Base-by-base conservation (phyloP, 202 grass and related monocot genomes). In the Carex sylvatica region DNA sequence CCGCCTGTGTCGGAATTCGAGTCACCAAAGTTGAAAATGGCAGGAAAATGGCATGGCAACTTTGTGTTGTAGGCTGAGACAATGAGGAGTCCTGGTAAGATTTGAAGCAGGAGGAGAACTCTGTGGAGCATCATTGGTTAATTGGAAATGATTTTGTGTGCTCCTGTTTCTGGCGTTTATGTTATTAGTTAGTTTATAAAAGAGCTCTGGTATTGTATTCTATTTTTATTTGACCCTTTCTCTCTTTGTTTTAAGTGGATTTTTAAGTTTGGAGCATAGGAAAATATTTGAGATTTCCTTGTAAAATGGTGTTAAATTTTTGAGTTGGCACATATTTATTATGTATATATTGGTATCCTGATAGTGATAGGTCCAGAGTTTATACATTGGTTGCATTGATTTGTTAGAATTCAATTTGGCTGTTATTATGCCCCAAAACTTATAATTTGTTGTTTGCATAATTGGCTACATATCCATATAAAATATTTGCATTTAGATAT, bases 21-120 rank as follows among this genome's bases (percentile, higher is more conserved):
- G 72, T 89, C 87, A 0, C 87, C 87, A 44, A 89, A 78, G 61
- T 89, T 89, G 83, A 89, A 89, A 83, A 89, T 83, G 38, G 87
- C 84, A 26, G 87, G 72, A 61, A 89, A 89, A n/a, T 42, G 28
- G 64, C 87, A 89, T 83, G 42, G 19, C 10, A 78, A 77, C 20
- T 51, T 30, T 2, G 42, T 38, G 52, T 15, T 10, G 40, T 19
- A 35, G 22, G 61, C 77, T 23, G 77, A 80, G 58, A 42, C 77
- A 44, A 80, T 47, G 30, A 68, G 72, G 36, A 35, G 15, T 33
- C 7, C 24, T 35, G 52, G 51, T 35, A 81, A 30, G 42, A 81
- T 26, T n/a, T 65, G 79, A 9, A 81, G 55, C 4, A 42, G 42
- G 60, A 81, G 6, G 8, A 81, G 23, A 81, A 81, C 9, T n/a